phyloP scores from a whole-genome alignment of 148 eudicot species.

The Rhododendron kiyosumense region DNA sequence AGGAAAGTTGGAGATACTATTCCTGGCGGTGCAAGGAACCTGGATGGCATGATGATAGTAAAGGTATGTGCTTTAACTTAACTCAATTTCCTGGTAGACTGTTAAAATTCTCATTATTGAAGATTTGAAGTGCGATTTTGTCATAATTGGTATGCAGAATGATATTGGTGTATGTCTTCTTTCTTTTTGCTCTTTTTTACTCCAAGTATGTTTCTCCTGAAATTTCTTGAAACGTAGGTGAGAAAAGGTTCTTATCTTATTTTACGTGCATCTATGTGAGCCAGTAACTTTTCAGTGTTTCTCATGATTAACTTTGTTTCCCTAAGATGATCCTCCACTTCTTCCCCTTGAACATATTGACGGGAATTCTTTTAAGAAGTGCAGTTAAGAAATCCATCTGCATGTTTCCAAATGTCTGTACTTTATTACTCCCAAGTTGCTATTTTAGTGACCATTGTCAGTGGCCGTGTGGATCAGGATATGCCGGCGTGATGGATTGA shows the following conservation, averaged over 20 bases:
- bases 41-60: conserved; percentile 96
- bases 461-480: neutral
- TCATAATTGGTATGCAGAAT: neutral
- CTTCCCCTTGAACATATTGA: neutral
- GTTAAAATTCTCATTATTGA: neutral
- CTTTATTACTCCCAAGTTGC: neutral
- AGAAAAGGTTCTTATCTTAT: neutral
- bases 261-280: neutral
- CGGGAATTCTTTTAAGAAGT: neutral
- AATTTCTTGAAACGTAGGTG: neutral
- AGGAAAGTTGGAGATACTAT: conserved; percentile 70
- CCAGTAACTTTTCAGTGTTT: neutral
- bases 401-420: neutral
- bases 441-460: neutral
- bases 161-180: neutral
- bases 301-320: neutral
- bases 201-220: neutral
- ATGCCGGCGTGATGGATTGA: neutral
- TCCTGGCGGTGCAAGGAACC: conserved; percentile 96
- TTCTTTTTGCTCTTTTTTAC: neutral
- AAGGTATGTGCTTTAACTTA: conserved; percentile 41
- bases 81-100: neutral
- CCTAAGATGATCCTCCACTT: neutral
- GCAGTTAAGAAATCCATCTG: neutral
- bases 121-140: neutral